Conservation (phyloP, 2,329 filamentous ascomycete genomes). For the Rachicladosporium sp. region DNA sequence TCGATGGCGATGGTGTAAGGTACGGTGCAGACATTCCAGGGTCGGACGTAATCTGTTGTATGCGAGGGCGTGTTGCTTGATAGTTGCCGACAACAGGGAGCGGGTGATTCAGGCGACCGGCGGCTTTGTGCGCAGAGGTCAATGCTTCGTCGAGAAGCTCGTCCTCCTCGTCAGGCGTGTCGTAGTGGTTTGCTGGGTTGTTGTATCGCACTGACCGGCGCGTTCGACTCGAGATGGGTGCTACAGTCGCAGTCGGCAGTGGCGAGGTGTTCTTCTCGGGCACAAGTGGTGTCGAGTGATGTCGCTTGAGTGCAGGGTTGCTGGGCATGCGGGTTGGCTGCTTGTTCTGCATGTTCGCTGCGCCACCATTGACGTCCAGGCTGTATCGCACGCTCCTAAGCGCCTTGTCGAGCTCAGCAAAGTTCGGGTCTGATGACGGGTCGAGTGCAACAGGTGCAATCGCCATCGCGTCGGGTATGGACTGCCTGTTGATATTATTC, state of each 20-base stretch:
- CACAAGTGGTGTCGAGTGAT: slow-evolving; percentile 34
- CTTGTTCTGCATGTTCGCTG: slow-evolving; percentile 23
- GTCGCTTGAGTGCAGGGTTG: slow-evolving; percentile 36
- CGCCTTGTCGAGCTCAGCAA: slow-evolving; percentile 49
- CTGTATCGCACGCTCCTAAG: slow-evolving; percentile 49
- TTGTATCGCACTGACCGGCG: slow-evolving; percentile 61
- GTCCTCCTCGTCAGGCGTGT: slow-evolving; percentile 92
- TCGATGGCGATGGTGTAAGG: slow-evolving; percentile 65
- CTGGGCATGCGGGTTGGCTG: slow-evolving; percentile 26
- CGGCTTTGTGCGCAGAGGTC: slow-evolving; percentile 49
- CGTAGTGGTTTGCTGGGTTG: slow-evolving; percentile 72
- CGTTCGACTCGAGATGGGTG: slow-evolving; percentile 65
- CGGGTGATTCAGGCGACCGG: slow-evolving; percentile 2
- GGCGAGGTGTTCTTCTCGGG: slow-evolving; percentile 43
- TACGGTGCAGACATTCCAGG: slow-evolving; percentile 42
- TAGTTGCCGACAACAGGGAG: slow-evolving; percentile 6
- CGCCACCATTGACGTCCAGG: slow-evolving; percentile 33
- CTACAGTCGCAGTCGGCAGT: slow-evolving; percentile 26
- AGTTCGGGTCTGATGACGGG: slow-evolving; percentile 36
- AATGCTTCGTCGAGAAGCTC: slow-evolving; percentile 87
- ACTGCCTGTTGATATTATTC: slow-evolving; percentile 43
- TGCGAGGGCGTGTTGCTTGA: no score
- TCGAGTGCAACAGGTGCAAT: slow-evolving; percentile 37
- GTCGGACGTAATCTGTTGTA: slow-evolving; percentile 52
- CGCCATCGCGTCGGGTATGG: slow-evolving; percentile 48